Conservation (phyloP, 2,329 filamentous ascomycete species). For the Monosporascus sp. region DNA sequence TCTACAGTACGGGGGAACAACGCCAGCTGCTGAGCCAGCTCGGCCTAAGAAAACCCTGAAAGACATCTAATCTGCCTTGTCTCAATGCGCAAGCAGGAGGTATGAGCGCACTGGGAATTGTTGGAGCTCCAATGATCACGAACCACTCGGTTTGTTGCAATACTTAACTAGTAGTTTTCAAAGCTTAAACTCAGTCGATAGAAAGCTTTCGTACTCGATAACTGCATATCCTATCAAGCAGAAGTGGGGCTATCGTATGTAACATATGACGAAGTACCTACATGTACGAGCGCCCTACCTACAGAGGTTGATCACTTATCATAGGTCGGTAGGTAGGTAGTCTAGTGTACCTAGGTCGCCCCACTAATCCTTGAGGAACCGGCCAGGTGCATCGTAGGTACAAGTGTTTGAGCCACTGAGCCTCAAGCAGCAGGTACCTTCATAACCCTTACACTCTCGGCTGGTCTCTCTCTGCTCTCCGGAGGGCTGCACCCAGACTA, state of each 20-base stretch:
- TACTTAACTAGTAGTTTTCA: constrained; percentile 1
- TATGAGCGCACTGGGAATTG: constrained; percentile 27
- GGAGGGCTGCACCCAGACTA: neutral
- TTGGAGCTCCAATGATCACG: constrained; percentile 1
- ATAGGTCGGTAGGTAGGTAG: no score
- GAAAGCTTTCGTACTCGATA: neutral
- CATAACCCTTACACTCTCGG: constrained; percentile 6
- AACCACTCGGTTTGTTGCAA: constrained; percentile 1
- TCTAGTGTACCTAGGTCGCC: no score
- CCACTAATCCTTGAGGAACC: no score
- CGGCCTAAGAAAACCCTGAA: constrained; percentile 48
- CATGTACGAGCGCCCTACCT: neutral
- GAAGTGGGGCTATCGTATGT: neutral
- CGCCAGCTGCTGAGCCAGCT: constrained; percentile 46
- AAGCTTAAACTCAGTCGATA: neutral
- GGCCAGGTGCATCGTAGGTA: no score
- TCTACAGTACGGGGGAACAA: constrained; percentile 37
- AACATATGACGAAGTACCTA: neutral
- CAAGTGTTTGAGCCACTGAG: no score
- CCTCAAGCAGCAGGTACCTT: neutral
- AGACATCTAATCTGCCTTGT: constrained; percentile 46
- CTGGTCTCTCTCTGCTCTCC: neutral
- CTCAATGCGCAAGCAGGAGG: constrained; percentile 29
- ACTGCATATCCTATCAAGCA: neutral
- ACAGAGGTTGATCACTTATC: neutral